Evolutionary conservation across 805 yeast species (phyloP).

Genomic region (Lachancea mirantina): DNA sequence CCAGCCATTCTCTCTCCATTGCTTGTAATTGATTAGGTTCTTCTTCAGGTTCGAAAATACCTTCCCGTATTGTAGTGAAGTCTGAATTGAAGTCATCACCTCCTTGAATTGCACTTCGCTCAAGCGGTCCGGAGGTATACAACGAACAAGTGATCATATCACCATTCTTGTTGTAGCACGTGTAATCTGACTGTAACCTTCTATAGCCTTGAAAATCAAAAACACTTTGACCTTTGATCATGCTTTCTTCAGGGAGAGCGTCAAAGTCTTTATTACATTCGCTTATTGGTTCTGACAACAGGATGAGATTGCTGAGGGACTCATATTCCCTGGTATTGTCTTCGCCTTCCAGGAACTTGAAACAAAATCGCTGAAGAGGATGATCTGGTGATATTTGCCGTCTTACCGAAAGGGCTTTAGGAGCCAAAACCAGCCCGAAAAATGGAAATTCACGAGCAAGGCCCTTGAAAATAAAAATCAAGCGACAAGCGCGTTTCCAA

Average conservation of each 20-base stretch:
- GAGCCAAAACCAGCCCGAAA: constrained; percentile 7
- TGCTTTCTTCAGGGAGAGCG: constrained; percentile 21
- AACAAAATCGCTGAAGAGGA: constrained; percentile 18
- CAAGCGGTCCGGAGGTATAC: constrained; percentile 25
- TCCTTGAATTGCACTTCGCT: constrained; percentile 14
- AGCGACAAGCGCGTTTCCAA: constrained; percentile 30
- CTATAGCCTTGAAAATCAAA: constrained; percentile 30
- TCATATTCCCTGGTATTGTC: constrained; percentile 2
- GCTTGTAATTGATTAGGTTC: constrained; percentile 3
- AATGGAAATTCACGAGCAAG: constrained; percentile 19
- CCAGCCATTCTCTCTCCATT: constrained; percentile 16
- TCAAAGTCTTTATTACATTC: constrained; percentile 18
- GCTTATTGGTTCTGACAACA: constrained; percentile 17
- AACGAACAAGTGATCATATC: constrained; percentile 29
- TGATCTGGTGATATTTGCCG: constrained; percentile 12
- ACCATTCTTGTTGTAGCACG: constrained; percentile 30
- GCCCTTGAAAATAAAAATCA: constrained; percentile 26
- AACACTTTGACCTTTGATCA: constrained; percentile 23
- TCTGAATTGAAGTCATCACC: constrained; percentile 13
- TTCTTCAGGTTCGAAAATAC: constrained; percentile 1
- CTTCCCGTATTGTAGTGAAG: constrained; percentile 3
- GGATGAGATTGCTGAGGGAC: constrained; percentile 1
- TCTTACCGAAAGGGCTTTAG: constrained; percentile 7
- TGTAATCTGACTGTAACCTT: constrained; percentile 21
- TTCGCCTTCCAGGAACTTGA: constrained; percentile 14